These are phyloP conservation scores for Dryas integrifolia DNA, from an alignment of 331 rosid species.

Conservation along the genomic window DNA sequence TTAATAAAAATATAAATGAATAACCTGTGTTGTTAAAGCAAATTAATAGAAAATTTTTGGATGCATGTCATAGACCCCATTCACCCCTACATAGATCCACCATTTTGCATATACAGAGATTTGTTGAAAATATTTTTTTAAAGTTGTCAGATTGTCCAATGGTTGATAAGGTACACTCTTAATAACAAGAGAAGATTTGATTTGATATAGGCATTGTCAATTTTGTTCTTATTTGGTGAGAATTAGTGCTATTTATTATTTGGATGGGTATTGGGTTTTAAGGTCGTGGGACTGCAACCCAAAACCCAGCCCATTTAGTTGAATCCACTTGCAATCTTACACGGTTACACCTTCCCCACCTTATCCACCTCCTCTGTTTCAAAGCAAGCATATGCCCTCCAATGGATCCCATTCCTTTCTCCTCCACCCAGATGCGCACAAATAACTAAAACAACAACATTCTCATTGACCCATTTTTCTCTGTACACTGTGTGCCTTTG, in stretches of 20 bases:
- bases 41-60: no score
- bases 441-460: constrained; percentile 11
- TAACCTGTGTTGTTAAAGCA: no score
- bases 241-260: not conserved
- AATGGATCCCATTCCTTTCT: constrained; percentile 44
- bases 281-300: not conserved
- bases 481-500: not conserved
- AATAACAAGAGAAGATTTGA: no score
- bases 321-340: constrained; percentile 6
- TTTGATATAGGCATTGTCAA: not conserved
- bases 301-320: constrained; percentile 6
- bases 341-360: constrained; percentile 29
- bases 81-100: no score
- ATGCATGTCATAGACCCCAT: no score
- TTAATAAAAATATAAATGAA: no score
- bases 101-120: no score
- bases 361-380: constrained; percentile 49
- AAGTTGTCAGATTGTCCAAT: no score
- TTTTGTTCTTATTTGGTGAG: not conserved
- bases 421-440: constrained; percentile 43
- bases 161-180: no score
- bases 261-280: not conserved
- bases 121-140: no score
- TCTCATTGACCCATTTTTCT: not conserved
- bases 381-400: constrained; percentile 37